Percentiles rank a stretch among this genome's conserved stretches.
phyloP scores from a whole-genome alignment of 371 early-diverging fungal species.

The Scutellospora calospora region DNA sequence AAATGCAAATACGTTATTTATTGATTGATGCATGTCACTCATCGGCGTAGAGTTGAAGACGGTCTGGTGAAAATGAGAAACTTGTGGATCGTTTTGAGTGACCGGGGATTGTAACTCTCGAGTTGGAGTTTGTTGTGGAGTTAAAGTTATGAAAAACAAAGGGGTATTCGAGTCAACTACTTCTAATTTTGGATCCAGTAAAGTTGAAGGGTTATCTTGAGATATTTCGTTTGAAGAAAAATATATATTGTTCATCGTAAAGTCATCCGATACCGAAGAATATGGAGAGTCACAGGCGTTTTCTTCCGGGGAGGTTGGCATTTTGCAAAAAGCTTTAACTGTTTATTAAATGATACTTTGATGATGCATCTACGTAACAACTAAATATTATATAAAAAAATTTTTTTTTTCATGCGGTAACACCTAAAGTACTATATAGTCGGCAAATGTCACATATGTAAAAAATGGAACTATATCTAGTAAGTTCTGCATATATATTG shows the following conservation, averaged over 20 bases:
- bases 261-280: constrained; percentile 6
- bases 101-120: constrained; percentile 4
- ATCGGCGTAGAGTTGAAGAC: neutral
- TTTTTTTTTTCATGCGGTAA: no score
- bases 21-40: neutral
- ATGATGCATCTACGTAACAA: no score
- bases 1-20: neutral
- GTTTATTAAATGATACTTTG: no score
- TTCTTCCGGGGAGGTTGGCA: constrained; percentile 10
- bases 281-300: constrained; percentile 19
- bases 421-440: no score
- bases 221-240: neutral
- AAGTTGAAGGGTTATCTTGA: constrained; percentile 1
- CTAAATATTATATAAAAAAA: no score
- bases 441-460: no score
- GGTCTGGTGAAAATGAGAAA: constrained; percentile 7
- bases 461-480: no score
- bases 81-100: neutral
- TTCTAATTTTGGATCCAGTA: constrained; percentile 35
- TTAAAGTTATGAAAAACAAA: neutral
- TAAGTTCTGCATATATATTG: no score
- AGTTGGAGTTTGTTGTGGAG: constrained; percentile 22
- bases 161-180: constrained; percentile 19
- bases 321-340: neutral
- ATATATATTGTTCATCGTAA: constrained; percentile 17